Conservation (phyloP, 306 rosid genomes). For the Prunus dulcis region DNA sequence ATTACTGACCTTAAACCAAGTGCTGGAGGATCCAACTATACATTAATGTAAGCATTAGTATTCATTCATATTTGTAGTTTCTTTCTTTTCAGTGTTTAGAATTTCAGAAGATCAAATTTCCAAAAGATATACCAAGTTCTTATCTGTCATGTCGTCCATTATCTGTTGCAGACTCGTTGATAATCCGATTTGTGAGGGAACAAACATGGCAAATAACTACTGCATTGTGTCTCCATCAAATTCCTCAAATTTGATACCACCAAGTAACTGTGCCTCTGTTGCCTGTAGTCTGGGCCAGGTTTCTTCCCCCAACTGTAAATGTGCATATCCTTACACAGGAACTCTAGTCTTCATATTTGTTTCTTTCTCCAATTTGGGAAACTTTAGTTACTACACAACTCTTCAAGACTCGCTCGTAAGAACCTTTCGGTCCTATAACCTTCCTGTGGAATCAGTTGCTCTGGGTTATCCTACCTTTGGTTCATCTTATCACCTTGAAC, state of each 20-base stretch:
- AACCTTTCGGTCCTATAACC: background rate
- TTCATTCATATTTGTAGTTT: background rate
- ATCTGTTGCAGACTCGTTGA: constrained; percentile 42
- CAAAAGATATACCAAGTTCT: background rate
- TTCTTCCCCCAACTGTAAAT: constrained; percentile 66
- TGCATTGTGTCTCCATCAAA: constrained; percentile 30
- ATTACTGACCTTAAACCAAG: background rate
- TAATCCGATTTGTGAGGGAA: constrained; percentile 47
- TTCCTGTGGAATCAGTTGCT: constrained; percentile 51
- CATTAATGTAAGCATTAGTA: constrained; percentile 27
- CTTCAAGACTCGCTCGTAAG: constrained; percentile 30
- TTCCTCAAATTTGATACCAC: constrained; percentile 23
- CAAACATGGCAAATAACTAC: constrained; percentile 20
- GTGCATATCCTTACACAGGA: constrained; percentile 66
- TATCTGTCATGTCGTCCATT: background rate
- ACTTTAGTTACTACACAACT: constrained; percentile 13
- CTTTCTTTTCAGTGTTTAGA: background rate
- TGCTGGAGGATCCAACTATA: background rate
- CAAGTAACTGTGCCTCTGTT: constrained; percentile 34
- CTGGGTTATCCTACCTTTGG: constrained; percentile 28
- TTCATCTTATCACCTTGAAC: constrained; percentile 29
- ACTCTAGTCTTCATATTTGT: constrained; percentile 54
- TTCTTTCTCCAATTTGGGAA: constrained; percentile 45
- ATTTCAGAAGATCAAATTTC: background rate
- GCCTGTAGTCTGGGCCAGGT: constrained; percentile 34